Evolutionary conservation across 2,329 filamentous ascomycete species (phyloP).

Genomic region (Cordyceps militaris): DNA sequence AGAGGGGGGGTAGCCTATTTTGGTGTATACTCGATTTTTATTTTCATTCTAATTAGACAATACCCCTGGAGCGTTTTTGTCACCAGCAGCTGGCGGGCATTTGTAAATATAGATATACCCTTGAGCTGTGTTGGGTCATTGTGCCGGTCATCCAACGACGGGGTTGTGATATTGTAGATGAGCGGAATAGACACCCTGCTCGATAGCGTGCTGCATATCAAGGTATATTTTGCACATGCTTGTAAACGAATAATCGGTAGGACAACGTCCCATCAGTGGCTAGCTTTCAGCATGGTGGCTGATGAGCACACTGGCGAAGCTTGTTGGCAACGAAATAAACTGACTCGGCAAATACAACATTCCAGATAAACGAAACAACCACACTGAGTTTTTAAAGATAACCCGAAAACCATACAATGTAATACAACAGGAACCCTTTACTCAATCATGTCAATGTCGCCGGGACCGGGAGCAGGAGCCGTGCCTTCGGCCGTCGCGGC

Average conservation of each 20-base stretch:
- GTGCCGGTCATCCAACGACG: no score
- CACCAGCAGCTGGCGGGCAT: constrained; percentile 7
- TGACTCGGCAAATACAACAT: background rate
- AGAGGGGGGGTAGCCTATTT: background rate
- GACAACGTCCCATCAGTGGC: no score
- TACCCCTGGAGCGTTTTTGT: constrained; percentile 8
- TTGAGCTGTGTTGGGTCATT: no score
- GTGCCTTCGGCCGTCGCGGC: constrained; percentile 20
- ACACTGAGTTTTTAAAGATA: background rate
- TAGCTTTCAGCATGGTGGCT: no score
- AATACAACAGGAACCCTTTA: constrained; percentile 21
- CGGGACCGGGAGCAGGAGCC: constrained; percentile 24
- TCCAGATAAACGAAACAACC: background rate
- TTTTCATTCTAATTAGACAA: background rate
- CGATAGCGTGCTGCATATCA: no score
- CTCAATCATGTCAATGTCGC: constrained; percentile 68
- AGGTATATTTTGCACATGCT: no score
- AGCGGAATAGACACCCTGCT: no score
- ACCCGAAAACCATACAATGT: constrained; percentile 1
- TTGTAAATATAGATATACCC: constrained; percentile 9
- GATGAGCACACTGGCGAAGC: no score
- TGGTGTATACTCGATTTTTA: background rate
- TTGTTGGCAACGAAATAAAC: background rate
- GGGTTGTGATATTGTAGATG: no score
- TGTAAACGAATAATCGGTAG: no score